Evolutionary conservation across 768 basidiomycete species (phyloP).

Genomic region (Pleurotus salmoneostramineus): DNA sequence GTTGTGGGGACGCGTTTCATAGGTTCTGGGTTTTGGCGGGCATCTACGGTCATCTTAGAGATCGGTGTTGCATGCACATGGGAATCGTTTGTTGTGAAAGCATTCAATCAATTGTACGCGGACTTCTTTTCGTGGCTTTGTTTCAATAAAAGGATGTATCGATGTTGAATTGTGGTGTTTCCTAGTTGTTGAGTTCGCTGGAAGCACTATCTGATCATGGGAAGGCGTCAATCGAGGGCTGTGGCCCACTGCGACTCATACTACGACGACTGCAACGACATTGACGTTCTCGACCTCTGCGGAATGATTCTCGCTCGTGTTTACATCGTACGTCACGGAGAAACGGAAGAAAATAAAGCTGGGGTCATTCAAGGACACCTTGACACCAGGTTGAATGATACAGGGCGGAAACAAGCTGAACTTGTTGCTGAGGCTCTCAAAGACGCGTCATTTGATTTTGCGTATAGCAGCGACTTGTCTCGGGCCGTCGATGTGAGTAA

Average conservation of each 20-base stretch:
- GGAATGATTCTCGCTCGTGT: slow-evolving; percentile 40
- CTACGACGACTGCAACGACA: no score
- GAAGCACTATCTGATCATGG: no score
- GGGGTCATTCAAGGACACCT: slow-evolving; percentile 73
- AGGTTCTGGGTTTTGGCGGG: neutral
- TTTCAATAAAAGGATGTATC: no score
- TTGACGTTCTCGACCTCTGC: no score
- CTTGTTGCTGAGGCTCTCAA: slow-evolving; percentile 52
- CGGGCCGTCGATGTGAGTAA: slow-evolving; percentile 60
- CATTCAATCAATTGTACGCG: no score
- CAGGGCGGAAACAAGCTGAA: slow-evolving; percentile 56
- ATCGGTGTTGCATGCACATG: no score
- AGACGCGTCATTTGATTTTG: slow-evolving; percentile 50
- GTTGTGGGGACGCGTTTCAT: neutral
- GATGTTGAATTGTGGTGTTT: no score
- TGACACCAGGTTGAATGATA: slow-evolving; percentile 63
- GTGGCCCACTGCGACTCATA: no score
- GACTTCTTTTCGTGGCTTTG: no score
- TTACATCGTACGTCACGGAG: slow-evolving; percentile 74
- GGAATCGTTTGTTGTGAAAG: no score
- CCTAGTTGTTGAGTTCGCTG: no score
- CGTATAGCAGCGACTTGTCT: slow-evolving; percentile 68
- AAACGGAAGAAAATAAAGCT: slow-evolving; percentile 65
- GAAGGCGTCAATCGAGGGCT: no score
- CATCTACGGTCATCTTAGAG: neutral